Evolutionary conservation across 2,329 filamentous ascomycete genomes (phyloP).

Genomic region (Xylariaceae sp.): DNA sequence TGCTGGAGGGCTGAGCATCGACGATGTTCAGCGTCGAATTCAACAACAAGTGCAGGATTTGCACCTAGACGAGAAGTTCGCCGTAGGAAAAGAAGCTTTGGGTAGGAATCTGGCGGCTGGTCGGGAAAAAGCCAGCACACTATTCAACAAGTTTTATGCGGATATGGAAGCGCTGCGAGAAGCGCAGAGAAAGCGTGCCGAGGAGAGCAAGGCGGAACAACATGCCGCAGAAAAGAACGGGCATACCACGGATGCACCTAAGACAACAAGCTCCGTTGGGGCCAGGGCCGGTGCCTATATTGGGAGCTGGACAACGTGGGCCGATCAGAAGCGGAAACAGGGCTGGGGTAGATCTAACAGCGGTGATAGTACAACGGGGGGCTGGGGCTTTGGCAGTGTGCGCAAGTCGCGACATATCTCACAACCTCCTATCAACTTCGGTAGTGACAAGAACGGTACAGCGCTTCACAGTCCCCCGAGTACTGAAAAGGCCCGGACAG

Average conservation of each 20-base stretch:
- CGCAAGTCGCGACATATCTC: slow-evolving; percentile 31
- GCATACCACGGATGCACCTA: slow-evolving; percentile 37
- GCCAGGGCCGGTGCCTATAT: slow-evolving; percentile 60
- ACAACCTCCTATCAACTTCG: slow-evolving; percentile 25
- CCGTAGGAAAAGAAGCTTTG: slow-evolving; percentile 75
- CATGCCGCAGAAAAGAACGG: slow-evolving; percentile 27
- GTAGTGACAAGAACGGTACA: slow-evolving; percentile 34
- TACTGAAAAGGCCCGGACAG: slow-evolving; percentile 32
- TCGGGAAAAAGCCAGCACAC: slow-evolving; percentile 78
- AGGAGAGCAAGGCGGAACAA: slow-evolving; percentile 45
- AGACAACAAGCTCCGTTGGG: slow-evolving; percentile 47
- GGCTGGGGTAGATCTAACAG: slow-evolving; percentile 37
- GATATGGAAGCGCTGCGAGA: slow-evolving; percentile 83
- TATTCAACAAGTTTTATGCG: slow-evolving; percentile 84
- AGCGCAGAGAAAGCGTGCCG: slow-evolving; percentile 60
- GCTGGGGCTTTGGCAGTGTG: slow-evolving; percentile 35
- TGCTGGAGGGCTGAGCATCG: slow-evolving; percentile 85
- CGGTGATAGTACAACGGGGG: slow-evolving; percentile 35
- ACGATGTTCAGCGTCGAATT: slow-evolving; percentile 87
- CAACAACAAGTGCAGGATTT: slow-evolving; percentile 90
- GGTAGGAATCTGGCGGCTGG: slow-evolving; percentile 88
- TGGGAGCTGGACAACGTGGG: slow-evolving; percentile 66
- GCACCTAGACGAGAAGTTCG: slow-evolving; percentile 86
- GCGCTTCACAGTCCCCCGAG: slow-evolving; percentile 34
- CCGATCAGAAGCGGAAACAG: slow-evolving; percentile 68